A percentile compares a stretch with the other conserved stretches of the same genome.
These are phyloP conservation scores for Dissoconium aciculare DNA, from an alignment of 2,329 filamentous ascomycete genomes.

Conservation along the genomic window DNA sequence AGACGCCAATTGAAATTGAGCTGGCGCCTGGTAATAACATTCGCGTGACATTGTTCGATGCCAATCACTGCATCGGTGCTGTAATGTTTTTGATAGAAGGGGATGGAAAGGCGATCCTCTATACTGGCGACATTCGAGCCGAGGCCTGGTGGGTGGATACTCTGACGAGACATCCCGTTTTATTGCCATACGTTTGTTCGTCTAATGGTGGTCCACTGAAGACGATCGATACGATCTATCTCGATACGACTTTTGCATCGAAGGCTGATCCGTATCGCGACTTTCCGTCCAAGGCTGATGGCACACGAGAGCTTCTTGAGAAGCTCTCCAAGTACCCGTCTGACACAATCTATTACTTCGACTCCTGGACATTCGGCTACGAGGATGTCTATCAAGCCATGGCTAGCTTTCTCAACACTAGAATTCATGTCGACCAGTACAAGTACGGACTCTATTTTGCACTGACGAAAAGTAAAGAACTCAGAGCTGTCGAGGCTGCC, in stretches of 20 bases:
- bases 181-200: conserved; percentile 50
- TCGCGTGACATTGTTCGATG: conserved; percentile 71
- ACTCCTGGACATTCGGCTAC: conserved; percentile 85
- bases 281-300: conserved; percentile 56
- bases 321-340: conserved; percentile 54
- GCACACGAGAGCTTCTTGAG: conserved; percentile 55
- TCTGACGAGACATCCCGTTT: conserved; percentile 52
- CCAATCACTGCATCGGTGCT: conserved; percentile 80
- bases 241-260: conserved; percentile 68
- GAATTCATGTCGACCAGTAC: conserved; percentile 74
- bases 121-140: conserved; percentile 77
- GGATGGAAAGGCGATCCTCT: conserved; percentile 43
- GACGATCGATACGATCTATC: conserved; percentile 64
- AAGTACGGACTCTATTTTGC: conserved; percentile 55
- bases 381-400: conserved; percentile 84
- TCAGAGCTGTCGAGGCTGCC: conserved; percentile 42
- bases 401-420: conserved; percentile 50
- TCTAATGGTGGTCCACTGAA: conserved; percentile 41
- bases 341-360: conserved; percentile 68
- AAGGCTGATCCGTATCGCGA: conserved; percentile 34
- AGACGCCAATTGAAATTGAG: conserved; percentile 64
- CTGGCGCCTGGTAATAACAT: conserved; percentile 53
- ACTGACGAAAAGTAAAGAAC: conserved; percentile 27
- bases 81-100: conserved; percentile 86
- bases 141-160: conserved; percentile 76